Conservation (phyloP, 768 basidiomycete genomes). For the Wakefieldia striispora region DNA sequence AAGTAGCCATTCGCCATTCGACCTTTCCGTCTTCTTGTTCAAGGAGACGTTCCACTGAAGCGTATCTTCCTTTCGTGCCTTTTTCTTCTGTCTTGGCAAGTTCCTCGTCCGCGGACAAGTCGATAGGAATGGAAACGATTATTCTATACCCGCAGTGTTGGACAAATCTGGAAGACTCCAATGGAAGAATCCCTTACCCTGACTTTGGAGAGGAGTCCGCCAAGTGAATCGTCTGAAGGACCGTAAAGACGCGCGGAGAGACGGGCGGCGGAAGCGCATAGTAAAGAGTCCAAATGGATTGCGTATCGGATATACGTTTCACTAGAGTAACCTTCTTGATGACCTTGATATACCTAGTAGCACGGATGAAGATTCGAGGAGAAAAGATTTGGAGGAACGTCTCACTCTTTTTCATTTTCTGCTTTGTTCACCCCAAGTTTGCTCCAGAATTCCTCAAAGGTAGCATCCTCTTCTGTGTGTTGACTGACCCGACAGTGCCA, state of each 20-base stretch:
- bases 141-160: slow-evolving; percentile 18
- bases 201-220: slow-evolving; percentile 48
- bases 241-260: slow-evolving; percentile 74
- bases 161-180: neutral
- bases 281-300: slow-evolving; percentile 67
- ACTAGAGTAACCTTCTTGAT: slow-evolving; percentile 63
- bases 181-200: slow-evolving; percentile 45
- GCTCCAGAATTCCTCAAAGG: slow-evolving; percentile 73
- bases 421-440: slow-evolving; percentile 66
- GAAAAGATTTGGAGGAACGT: neutral
- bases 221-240: slow-evolving; percentile 61
- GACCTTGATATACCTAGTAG: slow-evolving; percentile 58
- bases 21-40: slow-evolving; percentile 62
- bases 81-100: slow-evolving; percentile 61
- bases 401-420: slow-evolving; percentile 66
- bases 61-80: slow-evolving; percentile 65
- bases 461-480: slow-evolving; percentile 62
- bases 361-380: neutral
- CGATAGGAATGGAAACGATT: slow-evolving; percentile 64
- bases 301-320: slow-evolving; percentile 60
- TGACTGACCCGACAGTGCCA: slow-evolving; percentile 72
- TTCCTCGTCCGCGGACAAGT: slow-evolving; percentile 56
- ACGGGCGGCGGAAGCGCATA: slow-evolving; percentile 72
- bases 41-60: slow-evolving; percentile 61
- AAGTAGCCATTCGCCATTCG: slow-evolving; percentile 82